Evolutionary conservation across 345 rosid species (phyloP), one percentile per base, ranked within the genome.

Genomic region (Cardiospermum halicacabum): DNA sequence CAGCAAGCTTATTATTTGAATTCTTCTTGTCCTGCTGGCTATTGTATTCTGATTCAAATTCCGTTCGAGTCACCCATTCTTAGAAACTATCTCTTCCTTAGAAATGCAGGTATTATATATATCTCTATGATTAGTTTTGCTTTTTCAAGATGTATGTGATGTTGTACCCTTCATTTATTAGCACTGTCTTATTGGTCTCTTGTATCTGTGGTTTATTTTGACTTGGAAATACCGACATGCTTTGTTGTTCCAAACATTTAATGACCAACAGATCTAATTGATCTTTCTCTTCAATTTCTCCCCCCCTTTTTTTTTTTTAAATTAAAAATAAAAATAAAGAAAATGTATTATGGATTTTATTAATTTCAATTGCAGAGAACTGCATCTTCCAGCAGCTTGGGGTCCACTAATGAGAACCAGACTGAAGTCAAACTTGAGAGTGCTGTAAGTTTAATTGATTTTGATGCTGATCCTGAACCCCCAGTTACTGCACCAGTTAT

Each of bases 401-500:
- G 78, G 22, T 77, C 97, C 55, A 56, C 77, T 60, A 78, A 72
- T 58, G 84, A 80, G 73, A 86, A 84, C 63, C 78, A 79, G 40
- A 68, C 79, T n/a, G 97, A 89, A 82, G 85, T 74, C 70, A 87
- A 91, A 67, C 21, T 69, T 71, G 87, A 80, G 80, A 77, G 42
- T 56, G 60, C 90, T 61, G 64, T 56, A 63, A 94, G 99, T 79
- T 82, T 94, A 72, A 94, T 94, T 75, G 96, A 94, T 84, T 91
- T 94, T 70, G 97, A 85, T 75, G 80, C 92, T 68, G 92, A 84
- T 74, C 85, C 92, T 11, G 89, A 79, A 72, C 88, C 90, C 74
- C 79, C 84, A 19, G 70, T 63, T 49, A 62, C 83, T 57, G 67
- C 71, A 7, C 62, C 84, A 36, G 65, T 69, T 48, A 43, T 77